These are phyloP conservation scores for Pyrenopolyporus hunteri DNA, from an alignment of 495 filamentous ascomycete species.

Conservation along the genomic window DNA sequence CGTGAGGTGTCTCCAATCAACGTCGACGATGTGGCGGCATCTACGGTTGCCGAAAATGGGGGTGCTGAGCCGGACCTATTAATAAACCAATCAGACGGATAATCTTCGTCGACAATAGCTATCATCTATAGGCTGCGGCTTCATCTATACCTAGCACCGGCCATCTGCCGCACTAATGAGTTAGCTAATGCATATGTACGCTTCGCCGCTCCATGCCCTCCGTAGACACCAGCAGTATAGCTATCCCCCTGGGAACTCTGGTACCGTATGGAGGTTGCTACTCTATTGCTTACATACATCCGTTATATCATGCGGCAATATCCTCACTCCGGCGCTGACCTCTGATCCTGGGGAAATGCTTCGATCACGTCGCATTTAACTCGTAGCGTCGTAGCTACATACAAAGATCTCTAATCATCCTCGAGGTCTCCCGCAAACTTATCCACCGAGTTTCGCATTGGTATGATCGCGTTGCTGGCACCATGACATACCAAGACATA, in stretches of 20 bases:
- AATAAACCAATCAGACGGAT: slow-evolving; percentile 2
- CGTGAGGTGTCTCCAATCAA: not conserved
- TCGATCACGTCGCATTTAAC: not conserved
- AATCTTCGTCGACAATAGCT: too few species aligned
- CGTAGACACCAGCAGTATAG: not conserved
- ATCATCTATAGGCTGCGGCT: too few species aligned
- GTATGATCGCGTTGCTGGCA: not conserved
- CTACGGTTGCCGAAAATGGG: not conserved
- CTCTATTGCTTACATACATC: not conserved
- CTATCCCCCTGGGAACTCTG: too few species aligned
- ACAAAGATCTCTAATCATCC: not conserved
- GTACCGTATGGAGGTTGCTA: not conserved
- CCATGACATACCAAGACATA: slow-evolving; percentile 7
- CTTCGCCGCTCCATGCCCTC: not conserved
- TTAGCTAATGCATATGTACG: slow-evolving; percentile 1
- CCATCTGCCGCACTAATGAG: too few species aligned
- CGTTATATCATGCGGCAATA: not conserved
- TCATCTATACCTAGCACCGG: too few species aligned
- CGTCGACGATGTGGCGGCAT: not conserved
- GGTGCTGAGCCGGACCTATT: not conserved
- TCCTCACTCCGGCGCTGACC: not conserved
- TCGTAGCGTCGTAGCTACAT: not conserved
- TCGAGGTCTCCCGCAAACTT: not conserved
- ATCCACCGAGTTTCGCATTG: not conserved
- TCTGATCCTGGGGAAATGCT: not conserved